Percentiles rank a stretch among this genome's conserved stretches.
phyloP scores from a whole-genome alignment of 148 eudicot genomes.

The Agrostemma githago region DNA sequence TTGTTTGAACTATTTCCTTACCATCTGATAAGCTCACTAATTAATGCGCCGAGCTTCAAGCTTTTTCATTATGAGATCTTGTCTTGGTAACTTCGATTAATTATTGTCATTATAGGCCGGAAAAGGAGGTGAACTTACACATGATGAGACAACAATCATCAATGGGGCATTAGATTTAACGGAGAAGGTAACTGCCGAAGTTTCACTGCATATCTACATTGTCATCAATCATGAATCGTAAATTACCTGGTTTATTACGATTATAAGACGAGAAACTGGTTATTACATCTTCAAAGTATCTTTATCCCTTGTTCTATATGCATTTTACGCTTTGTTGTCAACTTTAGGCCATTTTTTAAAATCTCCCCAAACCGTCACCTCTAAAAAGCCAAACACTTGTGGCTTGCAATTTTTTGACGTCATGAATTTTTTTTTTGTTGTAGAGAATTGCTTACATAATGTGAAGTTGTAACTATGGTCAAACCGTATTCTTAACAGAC shows the following conservation, averaged over 20 bases:
- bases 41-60: neutral
- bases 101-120: constrained; percentile 54
- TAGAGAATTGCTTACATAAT: constrained; percentile 4
- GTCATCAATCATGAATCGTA: neutral
- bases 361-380: too few species aligned
- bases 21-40: neutral
- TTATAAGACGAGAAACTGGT: neutral
- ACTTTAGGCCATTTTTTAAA: neutral
- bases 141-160: constrained; percentile 95
- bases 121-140: constrained; percentile 95
- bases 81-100: neutral
- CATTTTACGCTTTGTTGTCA: neutral
- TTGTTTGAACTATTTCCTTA: neutral
- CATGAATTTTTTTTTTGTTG: neutral
- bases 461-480: constrained; percentile 3
- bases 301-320: neutral
- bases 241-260: neutral
- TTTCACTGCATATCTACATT: neutral
- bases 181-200: constrained; percentile 35
- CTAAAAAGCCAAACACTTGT: neutral
- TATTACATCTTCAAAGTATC: neutral
- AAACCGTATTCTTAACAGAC: constrained; percentile 44
- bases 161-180: constrained; percentile 91
- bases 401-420: neutral
- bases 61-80: neutral